These are phyloP conservation scores for Heterobasidion irregulare DNA, from an alignment of 1,284 basidiomycete genomes.

Conservation along the genomic window DNA sequence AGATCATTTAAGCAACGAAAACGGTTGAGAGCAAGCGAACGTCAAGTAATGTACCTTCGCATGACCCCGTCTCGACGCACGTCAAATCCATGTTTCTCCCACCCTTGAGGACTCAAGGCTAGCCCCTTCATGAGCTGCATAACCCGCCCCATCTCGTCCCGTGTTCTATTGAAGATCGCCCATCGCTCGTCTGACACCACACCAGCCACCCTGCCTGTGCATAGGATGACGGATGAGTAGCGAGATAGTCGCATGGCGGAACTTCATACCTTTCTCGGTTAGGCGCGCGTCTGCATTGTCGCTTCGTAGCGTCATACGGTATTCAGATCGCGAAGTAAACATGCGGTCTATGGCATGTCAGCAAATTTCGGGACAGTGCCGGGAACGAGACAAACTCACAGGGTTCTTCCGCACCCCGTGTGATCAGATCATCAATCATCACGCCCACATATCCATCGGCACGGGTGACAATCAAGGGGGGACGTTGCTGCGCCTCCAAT, in stretches of 20 bases:
- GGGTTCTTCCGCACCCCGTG: constrained; percentile 84
- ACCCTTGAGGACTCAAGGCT: constrained; percentile 56
- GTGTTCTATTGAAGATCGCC: constrained; percentile 39
- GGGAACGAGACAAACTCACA: constrained; percentile 38
- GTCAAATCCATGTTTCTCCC: constrained; percentile 47
- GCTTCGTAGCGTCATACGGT: constrained; percentile 77
- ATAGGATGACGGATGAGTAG: not conserved
- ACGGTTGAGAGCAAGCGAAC: too few relatives aligned
- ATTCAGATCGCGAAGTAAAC: constrained; percentile 89
- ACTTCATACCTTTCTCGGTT: constrained; percentile 56
- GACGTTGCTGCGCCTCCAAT: constrained; percentile 45
- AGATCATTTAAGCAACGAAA: too few relatives aligned
- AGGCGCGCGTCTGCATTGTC: constrained; percentile 85
- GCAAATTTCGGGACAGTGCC: not conserved
- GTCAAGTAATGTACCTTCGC: constrained; percentile 35
- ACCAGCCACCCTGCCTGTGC: constrained; percentile 40
- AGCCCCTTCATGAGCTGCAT: constrained; percentile 40
- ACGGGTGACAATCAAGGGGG: constrained; percentile 62
- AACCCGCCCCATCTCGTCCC: constrained; percentile 41
- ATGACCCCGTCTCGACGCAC: constrained; percentile 52
- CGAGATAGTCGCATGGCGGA: constrained; percentile 1
- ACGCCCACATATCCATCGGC: constrained; percentile 84
- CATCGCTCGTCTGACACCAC: constrained; percentile 62
- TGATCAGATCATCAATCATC: constrained; percentile 85
- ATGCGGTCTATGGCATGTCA: constrained; percentile 59